Conservation (phyloP, 805 yeast genomes). For the Jamesozyma spencerorum region DNA sequence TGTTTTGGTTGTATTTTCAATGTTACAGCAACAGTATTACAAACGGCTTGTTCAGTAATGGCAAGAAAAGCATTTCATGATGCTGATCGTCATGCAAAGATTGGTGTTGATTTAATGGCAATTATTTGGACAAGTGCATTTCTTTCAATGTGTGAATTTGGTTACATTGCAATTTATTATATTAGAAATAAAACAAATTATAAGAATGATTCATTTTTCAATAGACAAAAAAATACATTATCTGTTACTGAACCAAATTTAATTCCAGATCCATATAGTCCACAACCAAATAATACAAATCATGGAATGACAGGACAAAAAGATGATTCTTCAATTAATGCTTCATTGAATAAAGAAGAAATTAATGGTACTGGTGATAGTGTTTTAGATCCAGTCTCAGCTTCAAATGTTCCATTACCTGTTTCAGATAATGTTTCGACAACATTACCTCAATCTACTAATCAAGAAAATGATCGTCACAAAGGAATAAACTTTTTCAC, state of each 20-base stretch:
- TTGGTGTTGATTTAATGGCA: constrained; percentile 54
- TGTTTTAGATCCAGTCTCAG: background rate
- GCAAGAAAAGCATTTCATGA: constrained; percentile 59
- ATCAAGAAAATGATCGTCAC: constrained; percentile 18
- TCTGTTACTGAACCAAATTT: constrained; percentile 9
- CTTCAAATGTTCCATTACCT: background rate
- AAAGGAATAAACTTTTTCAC: constrained; percentile 69
- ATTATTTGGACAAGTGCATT: constrained; percentile 65
- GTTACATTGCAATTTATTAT: constrained; percentile 2
- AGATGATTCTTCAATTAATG: no score
- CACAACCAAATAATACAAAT: constrained; percentile 3
- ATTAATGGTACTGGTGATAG: no score
- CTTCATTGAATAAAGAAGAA: no score
- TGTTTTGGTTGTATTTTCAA: constrained; percentile 44
- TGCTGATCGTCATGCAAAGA: constrained; percentile 35
- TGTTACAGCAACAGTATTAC: constrained; percentile 55
- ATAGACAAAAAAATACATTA: constrained; percentile 4
- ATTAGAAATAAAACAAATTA: background rate
- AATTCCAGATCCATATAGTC: constrained; percentile 5
- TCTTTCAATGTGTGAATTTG: constrained; percentile 14
- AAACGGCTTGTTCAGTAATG: constrained; percentile 71
- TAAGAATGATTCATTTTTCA: no score
- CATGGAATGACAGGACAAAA: no score
- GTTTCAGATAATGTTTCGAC: background rate
- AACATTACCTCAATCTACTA: background rate